Evolutionary conservation across 192 early-diverging fungal genomes (phyloP).

Genomic region (Borealophlyctis nickersoniae): DNA sequence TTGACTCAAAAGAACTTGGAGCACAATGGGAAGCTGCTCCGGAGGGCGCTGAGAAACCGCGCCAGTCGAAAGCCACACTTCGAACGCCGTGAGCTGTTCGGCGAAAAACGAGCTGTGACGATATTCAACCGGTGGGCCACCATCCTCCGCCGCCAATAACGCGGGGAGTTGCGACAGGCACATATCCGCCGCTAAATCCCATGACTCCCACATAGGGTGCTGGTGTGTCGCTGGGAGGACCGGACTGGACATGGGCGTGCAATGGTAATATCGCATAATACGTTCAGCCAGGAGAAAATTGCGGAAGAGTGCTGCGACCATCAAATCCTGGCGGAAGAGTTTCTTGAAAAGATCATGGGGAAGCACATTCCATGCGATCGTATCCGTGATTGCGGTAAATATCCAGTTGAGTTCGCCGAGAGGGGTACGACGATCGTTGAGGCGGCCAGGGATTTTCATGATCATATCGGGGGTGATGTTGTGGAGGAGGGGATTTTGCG

Average conservation of each 20-base stretch:
- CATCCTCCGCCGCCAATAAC: constrained; percentile 49
- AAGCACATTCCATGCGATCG: constrained; percentile 95
- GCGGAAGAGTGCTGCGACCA: constrained; percentile 89
- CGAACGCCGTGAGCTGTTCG: constrained; percentile 95
- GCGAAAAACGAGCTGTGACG: constrained; percentile 86
- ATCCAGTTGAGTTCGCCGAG: constrained; percentile 99
- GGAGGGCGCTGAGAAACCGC: constrained; percentile 73
- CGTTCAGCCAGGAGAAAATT: constrained; percentile 95
- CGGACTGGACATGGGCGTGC: constrained; percentile 87
- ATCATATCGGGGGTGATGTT: constrained; percentile 87
- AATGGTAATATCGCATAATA: constrained; percentile 92
- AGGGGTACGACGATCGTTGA: constrained; percentile 88
- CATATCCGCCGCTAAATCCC: constrained; percentile 93
- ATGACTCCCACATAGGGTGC: constrained; percentile 93
- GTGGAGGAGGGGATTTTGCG: constrained; percentile 71
- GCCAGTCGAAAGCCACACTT: constrained; percentile 86
- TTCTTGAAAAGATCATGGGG: constrained; percentile 84
- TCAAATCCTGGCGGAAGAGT: constrained; percentile 90
- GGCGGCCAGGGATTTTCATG: constrained; percentile 75
- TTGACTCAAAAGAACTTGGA: constrained; percentile 94
- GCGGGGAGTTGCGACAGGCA: constrained; percentile 87
- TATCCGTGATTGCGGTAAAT: constrained; percentile 96
- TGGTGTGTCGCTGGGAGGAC: constrained; percentile 85
- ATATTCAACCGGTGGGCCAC: constrained; percentile 54
- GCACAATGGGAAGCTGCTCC: constrained; percentile 90